These are phyloP conservation scores for Leishmania martiniquensis DNA, from an alignment of 208 protist species.

Conservation along the genomic window DNA sequence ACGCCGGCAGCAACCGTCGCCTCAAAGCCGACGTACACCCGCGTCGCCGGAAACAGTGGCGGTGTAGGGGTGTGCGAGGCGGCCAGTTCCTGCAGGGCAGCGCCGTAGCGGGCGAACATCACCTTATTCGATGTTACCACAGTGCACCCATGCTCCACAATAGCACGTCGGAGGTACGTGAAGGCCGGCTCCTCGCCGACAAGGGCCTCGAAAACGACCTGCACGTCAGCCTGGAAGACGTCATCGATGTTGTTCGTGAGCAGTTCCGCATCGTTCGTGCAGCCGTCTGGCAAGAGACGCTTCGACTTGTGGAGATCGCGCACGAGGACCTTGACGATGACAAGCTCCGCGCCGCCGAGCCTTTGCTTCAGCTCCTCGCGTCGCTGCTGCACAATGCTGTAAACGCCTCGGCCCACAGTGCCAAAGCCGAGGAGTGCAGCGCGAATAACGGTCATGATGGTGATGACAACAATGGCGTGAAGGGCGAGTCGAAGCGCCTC, in stretches of 20 bases:
- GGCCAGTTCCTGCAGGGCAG: slow-evolving; percentile 35
- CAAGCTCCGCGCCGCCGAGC: slow-evolving; percentile 29
- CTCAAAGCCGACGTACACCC: slow-evolving; percentile 35
- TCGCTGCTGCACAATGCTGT: slow-evolving; percentile 36
- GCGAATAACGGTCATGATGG: slow-evolving; percentile 13
- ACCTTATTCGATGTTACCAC: slow-evolving; percentile 48
- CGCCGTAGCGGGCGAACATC: slow-evolving; percentile 39
- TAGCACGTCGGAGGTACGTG: slow-evolving; percentile 30
- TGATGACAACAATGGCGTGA: not conserved
- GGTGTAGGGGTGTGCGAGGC: slow-evolving; percentile 9
- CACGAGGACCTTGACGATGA: slow-evolving; percentile 43
- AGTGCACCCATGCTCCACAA: slow-evolving; percentile 34
- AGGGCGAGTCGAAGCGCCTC: not conserved
- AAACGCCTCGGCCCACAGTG: slow-evolving; percentile 45
- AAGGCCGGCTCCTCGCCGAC: slow-evolving; percentile 42
- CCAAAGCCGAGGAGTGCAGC: slow-evolving; percentile 48
- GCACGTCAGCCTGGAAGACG: slow-evolving; percentile 23
- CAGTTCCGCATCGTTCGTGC: slow-evolving; percentile 29
- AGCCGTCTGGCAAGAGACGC: slow-evolving; percentile 21
- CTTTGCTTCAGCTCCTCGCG: slow-evolving; percentile 27
- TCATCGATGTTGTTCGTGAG: slow-evolving; percentile 31
- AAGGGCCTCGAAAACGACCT: slow-evolving; percentile 38
- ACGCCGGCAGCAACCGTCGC: slow-evolving; percentile 37
- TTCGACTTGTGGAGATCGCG: slow-evolving; percentile 3
- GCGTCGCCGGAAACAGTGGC: slow-evolving; percentile 18